Evolutionary conservation across 768 basidiomycete genomes (phyloP), one percentile per base, ranked within the genome.

Genomic region (Xanthoconium stramineum): DNA sequence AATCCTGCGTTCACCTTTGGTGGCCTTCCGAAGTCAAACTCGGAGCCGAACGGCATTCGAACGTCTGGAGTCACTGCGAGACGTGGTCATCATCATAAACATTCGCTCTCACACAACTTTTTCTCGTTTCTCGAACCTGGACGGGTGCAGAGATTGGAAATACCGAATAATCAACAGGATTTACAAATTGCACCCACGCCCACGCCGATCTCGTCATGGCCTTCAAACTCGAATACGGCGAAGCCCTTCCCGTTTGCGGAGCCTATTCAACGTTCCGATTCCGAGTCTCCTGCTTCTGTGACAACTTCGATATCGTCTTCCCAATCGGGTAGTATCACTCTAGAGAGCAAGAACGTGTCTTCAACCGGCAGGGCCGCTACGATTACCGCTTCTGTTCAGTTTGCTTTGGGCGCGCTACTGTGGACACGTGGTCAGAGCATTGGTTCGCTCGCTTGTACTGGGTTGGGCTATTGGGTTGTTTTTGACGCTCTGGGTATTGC

Each of bases 391-490:
- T 65, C 61, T 2, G 70, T 70, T 1, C 84, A 89, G 61, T 88
- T 91, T 52, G 59, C 80, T 5, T 72, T 91, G 2, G 90, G 90
- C 0, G 84, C 84, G 3, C 83, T 80, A 65, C 59, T 98, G 10
- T 99, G 97, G 97, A 86, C 94, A 0, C 79, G 78, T 24, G 95
- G 94, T 2, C 97, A 99, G 71, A 85, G 87, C 57, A 82, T 85
- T 20, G 94, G 94, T 17, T 94, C 92, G 47, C 74, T 98, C 30
- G 80, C 88, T 9, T 85, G 88, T 53, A 96, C 96, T 1, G 97
- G 94, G 0, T 71, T 99, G 17, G 97, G 96, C 0, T 99, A 99
- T 68, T 89, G 96, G 85, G 85, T 96, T 24, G 94, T 98, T 2
- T 99, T 98, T 66, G 96, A 98, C 68, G 83, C 94, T 4, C 77